Conservation (phyloP, 192 early-diverging fungal genomes). For the Borealophlyctis nickersoniae region DNA sequence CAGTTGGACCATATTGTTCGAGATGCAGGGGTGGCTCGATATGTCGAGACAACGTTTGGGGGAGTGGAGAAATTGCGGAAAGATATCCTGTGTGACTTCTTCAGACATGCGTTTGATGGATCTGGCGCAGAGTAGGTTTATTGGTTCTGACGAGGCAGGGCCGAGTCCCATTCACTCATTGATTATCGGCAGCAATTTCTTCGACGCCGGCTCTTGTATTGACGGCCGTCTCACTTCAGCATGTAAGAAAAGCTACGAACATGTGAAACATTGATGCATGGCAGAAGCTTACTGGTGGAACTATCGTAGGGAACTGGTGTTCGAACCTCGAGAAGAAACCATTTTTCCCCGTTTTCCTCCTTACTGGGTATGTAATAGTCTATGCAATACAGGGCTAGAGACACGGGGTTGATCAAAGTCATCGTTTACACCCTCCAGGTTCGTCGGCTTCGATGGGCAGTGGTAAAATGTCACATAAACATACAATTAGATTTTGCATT, state of each 20-base stretch:
- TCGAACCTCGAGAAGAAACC: slow-evolving; percentile 74
- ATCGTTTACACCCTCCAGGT: background rate
- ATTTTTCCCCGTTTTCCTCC: slow-evolving; percentile 87
- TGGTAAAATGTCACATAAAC: no score
- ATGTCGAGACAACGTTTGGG: slow-evolving; percentile 72
- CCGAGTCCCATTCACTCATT: slow-evolving; percentile 9
- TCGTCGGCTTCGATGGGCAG: slow-evolving; percentile 23
- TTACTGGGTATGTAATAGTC: slow-evolving; percentile 52
- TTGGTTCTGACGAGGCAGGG: background rate
- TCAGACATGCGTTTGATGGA: slow-evolving; percentile 94
- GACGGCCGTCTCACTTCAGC: slow-evolving; percentile 92
- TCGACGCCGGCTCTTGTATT: slow-evolving; percentile 91
- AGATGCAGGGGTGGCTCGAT: slow-evolving; percentile 59
- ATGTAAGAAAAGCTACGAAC: slow-evolving; percentile 74
- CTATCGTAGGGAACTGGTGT: slow-evolving; percentile 50
- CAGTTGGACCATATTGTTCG: slow-evolving; percentile 55
- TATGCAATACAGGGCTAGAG: background rate
- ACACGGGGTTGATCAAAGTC: background rate
- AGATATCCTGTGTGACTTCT: slow-evolving; percentile 86
- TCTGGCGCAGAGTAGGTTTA: slow-evolving; percentile 68
- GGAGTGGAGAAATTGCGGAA: slow-evolving; percentile 61
- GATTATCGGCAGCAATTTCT: slow-evolving; percentile 24
- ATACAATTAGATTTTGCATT: no score
- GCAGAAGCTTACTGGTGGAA: no score
- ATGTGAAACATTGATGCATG: no score